These are phyloP conservation scores for Tubosaeta sp. DNA, from an alignment of 768 basidiomycete genomes.

Conservation along the genomic window DNA sequence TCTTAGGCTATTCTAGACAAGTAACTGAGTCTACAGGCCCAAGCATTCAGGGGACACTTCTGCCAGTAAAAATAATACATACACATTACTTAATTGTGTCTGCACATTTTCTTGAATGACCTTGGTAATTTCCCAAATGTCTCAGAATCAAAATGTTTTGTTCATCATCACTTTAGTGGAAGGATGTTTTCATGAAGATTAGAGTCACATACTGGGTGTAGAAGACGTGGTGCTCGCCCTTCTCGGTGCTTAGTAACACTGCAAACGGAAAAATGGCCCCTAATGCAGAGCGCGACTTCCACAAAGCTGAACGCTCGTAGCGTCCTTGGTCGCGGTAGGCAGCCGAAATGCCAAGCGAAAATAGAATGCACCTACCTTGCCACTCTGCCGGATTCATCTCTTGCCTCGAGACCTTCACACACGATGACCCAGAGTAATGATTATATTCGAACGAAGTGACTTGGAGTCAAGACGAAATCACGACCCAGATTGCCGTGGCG, in stretches of 20 bases:
- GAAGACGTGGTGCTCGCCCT: no score
- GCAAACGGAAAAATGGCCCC: neutral
- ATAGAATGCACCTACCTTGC: neutral
- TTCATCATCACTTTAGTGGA: neutral
- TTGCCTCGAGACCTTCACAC: neutral
- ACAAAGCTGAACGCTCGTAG: no score
- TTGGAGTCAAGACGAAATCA: no score
- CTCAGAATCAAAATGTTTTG: neutral
- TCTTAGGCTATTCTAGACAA: slow-evolving; percentile 13
- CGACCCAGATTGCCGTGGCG: neutral
- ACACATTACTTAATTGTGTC: slow-evolving; percentile 19
- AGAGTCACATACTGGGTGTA: neutral
- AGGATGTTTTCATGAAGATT: neutral
- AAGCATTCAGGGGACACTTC: slow-evolving; percentile 1
- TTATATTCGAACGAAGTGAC: neutral
- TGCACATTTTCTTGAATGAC: slow-evolving; percentile 12
- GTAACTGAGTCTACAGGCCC: slow-evolving; percentile 17
- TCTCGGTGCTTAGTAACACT: no score
- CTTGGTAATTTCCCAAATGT: neutral
- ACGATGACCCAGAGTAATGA: neutral
- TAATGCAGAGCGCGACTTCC: neutral
- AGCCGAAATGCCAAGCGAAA: neutral
- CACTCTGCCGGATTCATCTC: no score
- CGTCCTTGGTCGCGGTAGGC: neutral
- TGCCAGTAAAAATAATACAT: no score